Percentiles rank a stretch among this genome's conserved stretches.
Conservation (phyloP, 805 yeast genomes). For the Starmerella khaoyaiensis region DNA sequence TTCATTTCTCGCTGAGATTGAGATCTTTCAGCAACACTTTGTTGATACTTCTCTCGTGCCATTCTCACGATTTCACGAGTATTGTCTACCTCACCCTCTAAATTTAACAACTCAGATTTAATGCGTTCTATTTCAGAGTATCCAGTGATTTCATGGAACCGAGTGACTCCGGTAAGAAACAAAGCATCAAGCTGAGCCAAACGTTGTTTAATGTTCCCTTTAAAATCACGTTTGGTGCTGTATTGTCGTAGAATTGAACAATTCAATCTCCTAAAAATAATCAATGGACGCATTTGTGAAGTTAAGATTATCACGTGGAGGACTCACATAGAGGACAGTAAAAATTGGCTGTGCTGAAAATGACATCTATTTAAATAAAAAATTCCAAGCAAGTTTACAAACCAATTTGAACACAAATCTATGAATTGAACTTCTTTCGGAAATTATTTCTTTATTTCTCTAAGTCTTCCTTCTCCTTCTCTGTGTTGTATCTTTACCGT, state of each 20-base stretch:
- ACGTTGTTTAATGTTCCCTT: conserved; percentile 2
- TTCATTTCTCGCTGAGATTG: conserved; percentile 73
- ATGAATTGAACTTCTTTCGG: too few species aligned
- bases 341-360: too few species aligned
- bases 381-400: too few species aligned
- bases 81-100: conserved; percentile 40
- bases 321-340: too few species aligned
- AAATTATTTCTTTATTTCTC: too few species aligned
- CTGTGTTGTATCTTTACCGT: too few species aligned
- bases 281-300: too few species aligned
- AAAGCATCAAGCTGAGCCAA: conserved; percentile 24
- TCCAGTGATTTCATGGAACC: conserved; percentile 85
- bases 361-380: too few species aligned
- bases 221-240: background rate
- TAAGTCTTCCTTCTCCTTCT: too few species aligned
- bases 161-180: conserved; percentile 32
- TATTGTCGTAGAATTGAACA: background rate
- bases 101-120: conserved; percentile 43
- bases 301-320: too few species aligned
- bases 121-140: conserved; percentile 67
- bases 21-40: conserved; percentile 35
- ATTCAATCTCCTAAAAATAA: too few species aligned
- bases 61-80: conserved; percentile 36
- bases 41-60: conserved; percentile 31
- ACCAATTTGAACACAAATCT: too few species aligned